Percentiles rank a stretch among this genome's conserved stretches.
phyloP scores from a whole-genome alignment of 495 filamentous ascomycete genomes.

The Neurospora africana region DNA sequence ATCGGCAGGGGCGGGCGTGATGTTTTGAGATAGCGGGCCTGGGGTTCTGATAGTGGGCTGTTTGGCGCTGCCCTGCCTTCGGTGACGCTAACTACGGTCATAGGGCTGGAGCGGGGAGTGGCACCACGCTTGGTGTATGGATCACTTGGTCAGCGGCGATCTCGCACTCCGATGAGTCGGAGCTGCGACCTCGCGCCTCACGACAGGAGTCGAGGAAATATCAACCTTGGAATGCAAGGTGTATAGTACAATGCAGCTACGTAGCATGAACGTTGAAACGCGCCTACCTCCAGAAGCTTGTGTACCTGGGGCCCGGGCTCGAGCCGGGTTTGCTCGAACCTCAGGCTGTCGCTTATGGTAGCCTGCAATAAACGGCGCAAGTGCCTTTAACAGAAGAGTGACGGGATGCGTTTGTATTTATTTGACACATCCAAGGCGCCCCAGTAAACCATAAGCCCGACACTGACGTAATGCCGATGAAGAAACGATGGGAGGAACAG shows the following conservation, averaged over 20 bases:
- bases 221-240: neutral
- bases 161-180: neutral
- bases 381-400: neutral
- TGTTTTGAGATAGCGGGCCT: neutral
- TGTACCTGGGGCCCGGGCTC: neutral
- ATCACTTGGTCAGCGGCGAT: neutral
- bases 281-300: neutral
- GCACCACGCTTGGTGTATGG: neutral
- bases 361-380: neutral
- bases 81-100: neutral
- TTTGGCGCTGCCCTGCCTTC: neutral
- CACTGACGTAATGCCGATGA: neutral
- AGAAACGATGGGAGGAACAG: neutral
- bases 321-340: neutral
- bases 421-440: neutral
- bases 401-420: neutral
- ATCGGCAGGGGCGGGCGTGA: neutral
- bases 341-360: neutral
- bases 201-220: neutral
- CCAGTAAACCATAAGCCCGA: neutral
- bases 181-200: neutral
- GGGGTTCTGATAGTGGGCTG: neutral
- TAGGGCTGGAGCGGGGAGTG: neutral
- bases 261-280: neutral
- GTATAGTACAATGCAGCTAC: neutral